These are phyloP conservation scores for Trypanosoma congolense DNA, from an alignment of 208 protist genomes.

Conservation along the genomic window DNA sequence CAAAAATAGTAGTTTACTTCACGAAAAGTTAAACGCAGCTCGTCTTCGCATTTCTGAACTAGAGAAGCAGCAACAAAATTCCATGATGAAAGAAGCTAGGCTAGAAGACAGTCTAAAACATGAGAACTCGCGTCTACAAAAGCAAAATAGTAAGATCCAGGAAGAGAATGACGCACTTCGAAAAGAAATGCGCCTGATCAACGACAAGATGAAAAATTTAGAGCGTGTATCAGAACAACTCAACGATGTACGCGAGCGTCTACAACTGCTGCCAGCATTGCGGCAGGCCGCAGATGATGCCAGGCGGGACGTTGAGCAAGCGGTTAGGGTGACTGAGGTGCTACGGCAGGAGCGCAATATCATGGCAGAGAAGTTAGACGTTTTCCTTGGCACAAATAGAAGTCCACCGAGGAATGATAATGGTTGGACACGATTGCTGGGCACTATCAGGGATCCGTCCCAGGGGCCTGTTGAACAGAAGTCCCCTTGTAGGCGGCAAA, in stretches of 20 bases:
- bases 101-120: slow-evolving; percentile 61
- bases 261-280: slow-evolving; percentile 58
- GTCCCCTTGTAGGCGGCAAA: slow-evolving; percentile 25
- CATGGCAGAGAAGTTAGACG: slow-evolving; percentile 57
- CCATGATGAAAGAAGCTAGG: slow-evolving; percentile 25
- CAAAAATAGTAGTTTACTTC: slow-evolving; percentile 34
- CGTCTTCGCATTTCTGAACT: slow-evolving; percentile 37
- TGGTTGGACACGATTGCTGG: slow-evolving; percentile 51
- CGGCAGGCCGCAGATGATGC: slow-evolving; percentile 56
- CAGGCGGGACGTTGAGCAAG: slow-evolving; percentile 42
- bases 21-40: slow-evolving; percentile 50
- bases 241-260: slow-evolving; percentile 57
- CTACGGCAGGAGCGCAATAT: slow-evolving; percentile 64
- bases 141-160: slow-evolving; percentile 53
- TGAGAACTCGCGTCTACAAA: slow-evolving; percentile 64
- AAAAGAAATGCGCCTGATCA: slow-evolving; percentile 37
- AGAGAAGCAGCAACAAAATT: slow-evolving; percentile 24
- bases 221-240: slow-evolving; percentile 43
- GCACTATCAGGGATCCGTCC: slow-evolving; percentile 47
- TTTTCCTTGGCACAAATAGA: slow-evolving; percentile 59
- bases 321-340: slow-evolving; percentile 50
- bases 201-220: slow-evolving; percentile 17
- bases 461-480: slow-evolving; percentile 46
- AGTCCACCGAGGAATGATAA: slow-evolving; percentile 40
- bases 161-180: slow-evolving; percentile 40